Base-by-base conservation (phyloP, 176 grass and related monocot species). In the Triticum timopheevii region DNA sequence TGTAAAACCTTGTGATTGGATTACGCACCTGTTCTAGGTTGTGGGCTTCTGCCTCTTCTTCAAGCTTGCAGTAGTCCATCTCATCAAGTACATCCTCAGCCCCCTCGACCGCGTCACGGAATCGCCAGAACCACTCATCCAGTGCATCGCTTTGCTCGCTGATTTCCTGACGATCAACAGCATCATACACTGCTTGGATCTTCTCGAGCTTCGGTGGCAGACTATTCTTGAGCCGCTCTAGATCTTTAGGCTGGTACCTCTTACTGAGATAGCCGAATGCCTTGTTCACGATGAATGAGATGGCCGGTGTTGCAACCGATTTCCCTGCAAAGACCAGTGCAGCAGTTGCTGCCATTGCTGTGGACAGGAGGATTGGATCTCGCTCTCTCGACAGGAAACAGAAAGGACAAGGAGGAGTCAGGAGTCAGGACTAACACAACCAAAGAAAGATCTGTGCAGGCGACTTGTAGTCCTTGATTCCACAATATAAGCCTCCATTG, bases 291-390 rank as follows among this genome's bases (percentile, higher is more conserved):
- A 82, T 69, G 72, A 36, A 78, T 24, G 31, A 61, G 17, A 89
- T 89, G 61, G 69, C 87, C 0, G 13, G 54, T 0, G 81, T 82
- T 1, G 87, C 80, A 16, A 83, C 23, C 3, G 80, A 81, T 12
- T 89, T 89, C 23, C 87, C 87, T 2, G 83, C 87, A 62, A 66
- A 89, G 2, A 81, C n/a, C 2, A 89, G 24, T 27, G 15, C 61
- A 15, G 78, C 61, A 24, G 61, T 45, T 3, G 52, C 17, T 20
- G 15, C 17, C 52, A 56, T 69, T 69, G 30, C 8, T 69, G 33
- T 10, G 67, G 35, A 69, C 67, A 69, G 67, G 67, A 69, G 67
- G 16, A 7, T 35, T 38, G 31, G 17, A 35, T 69, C 8, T 69
- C 8, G 7, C 15, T 38, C 67, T 38, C 67, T 22, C 3, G 17